phyloP scores from a whole-genome alignment of 106 monocot species.

The Dendrobium catenatum region DNA sequence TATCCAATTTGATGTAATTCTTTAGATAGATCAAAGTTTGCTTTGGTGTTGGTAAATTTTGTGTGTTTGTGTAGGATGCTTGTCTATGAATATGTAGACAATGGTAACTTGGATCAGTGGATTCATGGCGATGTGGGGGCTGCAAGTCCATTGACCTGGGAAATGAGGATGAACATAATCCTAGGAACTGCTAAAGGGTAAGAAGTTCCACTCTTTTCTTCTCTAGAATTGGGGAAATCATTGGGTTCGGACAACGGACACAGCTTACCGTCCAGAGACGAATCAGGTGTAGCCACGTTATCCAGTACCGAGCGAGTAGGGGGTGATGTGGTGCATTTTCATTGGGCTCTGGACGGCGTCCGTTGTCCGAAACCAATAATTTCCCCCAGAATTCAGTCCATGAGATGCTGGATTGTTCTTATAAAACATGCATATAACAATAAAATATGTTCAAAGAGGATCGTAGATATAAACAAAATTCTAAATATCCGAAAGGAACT shows the following conservation, averaged over 20 bases:
- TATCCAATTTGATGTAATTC: not conserved
- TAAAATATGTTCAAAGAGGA: not conserved
- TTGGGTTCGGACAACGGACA: too few relatives aligned
- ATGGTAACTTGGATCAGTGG: slow-evolving; percentile 42
- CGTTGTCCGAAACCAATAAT: too few relatives aligned
- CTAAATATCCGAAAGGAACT: not conserved
- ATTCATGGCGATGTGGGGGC: slow-evolving; percentile 33
- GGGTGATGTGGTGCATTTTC: too few relatives aligned
- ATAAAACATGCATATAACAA: not conserved
- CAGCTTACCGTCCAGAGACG: too few relatives aligned
- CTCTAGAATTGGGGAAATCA: not conserved
- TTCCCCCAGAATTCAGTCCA: not conserved
- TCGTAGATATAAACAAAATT: not conserved
- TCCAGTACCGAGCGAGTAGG: too few relatives aligned
- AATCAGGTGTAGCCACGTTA: too few relatives aligned
- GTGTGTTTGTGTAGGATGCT: slow-evolving; percentile 26
- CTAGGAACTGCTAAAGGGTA: slow-evolving; percentile 33
- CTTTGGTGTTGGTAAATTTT: not conserved
- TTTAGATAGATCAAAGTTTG: not conserved
- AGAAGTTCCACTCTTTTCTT: not conserved
- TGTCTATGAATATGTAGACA: slow-evolving; percentile 43
- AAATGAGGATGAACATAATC: slow-evolving; percentile 37
- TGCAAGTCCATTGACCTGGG: slow-evolving; percentile 32
- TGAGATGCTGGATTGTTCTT: not conserved
- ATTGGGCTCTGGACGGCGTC: too few relatives aligned